Evolutionary conservation across 306 rosid species (phyloP), one percentile per base, ranked within the genome.

Genomic region (Astragalus membranaceus): DNA sequence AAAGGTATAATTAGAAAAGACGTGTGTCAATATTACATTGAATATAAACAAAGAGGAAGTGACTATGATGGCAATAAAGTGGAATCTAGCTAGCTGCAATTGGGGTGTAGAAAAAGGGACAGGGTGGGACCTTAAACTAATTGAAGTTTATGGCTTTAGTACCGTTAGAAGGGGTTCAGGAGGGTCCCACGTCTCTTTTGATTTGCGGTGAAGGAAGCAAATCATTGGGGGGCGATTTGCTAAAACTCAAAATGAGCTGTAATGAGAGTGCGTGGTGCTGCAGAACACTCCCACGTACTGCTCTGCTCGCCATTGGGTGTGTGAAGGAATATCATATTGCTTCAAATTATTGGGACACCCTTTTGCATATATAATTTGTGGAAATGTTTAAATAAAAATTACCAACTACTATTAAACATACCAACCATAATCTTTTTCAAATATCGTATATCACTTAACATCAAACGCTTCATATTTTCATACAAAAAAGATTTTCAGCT

Each of bases 231-330:
- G 10, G 7, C 44, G 5, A 20, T 62, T 62, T 47, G 16, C 23
- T 0, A 20, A 20, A 20, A 20, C 6, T 42, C 16, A 71, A 14
- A n/a, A 51, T 73, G 84, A 76, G 84, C 80, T 80, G 82, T 46
- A 46, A 6, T 20, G 37, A 62, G 53, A 52, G 46, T 62, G 81
- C 72, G 78, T 73, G 78, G 78, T n/a, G 26, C n/a, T 33, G 66
- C 17, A 72, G 33, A 15, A 74, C 52, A 53, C 44, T 20, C 23
- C 50, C 80, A 77, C 80, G 54, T 73, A 61, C 5, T 26, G 0
- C 32, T 3, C 3, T 26, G 30, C 30, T 26, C 3, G 30, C 3
- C 48, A 30, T 66, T 39, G 1, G 3, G 44, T 7, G 9, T 10
- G 15, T 5, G 17, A 15, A 50, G 70, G 74, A 58, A 41, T 17